Conservation (phyloP, 805 yeast species). For the Yamadazyma insecticola region DNA sequence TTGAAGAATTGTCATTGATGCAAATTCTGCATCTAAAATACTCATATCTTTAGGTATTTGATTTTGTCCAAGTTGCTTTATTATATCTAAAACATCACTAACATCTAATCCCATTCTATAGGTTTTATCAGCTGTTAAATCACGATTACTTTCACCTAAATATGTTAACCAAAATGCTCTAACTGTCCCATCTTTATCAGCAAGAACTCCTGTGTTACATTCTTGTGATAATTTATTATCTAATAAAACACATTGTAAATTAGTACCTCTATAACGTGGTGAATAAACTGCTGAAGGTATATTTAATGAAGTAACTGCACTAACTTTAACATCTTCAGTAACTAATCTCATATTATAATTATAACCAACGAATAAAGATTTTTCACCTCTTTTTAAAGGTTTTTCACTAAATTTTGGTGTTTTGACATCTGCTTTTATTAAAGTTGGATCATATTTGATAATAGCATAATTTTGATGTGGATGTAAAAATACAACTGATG, state of each 20-base stretch:
- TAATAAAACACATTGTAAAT: conserved; percentile 69
- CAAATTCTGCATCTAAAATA: conserved; percentile 77
- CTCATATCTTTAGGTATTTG: conserved; percentile 48
- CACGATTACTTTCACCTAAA: conserved; percentile 66
- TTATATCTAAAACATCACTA: conserved; percentile 54
- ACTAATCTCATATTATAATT: conserved; percentile 66
- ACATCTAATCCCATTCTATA: conserved; percentile 77
- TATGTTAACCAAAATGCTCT: conserved; percentile 84
- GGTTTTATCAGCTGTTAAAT: conserved; percentile 49
- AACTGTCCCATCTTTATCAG: conserved; percentile 72
- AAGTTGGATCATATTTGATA: conserved; percentile 71
- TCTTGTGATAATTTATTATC: conserved; percentile 70
- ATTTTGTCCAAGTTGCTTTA: conserved; percentile 49
- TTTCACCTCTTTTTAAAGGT: conserved; percentile 71
- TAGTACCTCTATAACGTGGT: conserved; percentile 84
- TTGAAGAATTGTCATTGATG: conserved; percentile 59
- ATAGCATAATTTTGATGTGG: conserved; percentile 86
- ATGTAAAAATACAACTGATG: conserved; percentile 74
- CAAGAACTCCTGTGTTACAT: conserved; percentile 75
- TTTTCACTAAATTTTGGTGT: conserved; percentile 58
- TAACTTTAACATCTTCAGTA: conserved; percentile 68
- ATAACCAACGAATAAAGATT: conserved; percentile 74
- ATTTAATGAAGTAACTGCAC: conserved; percentile 70
- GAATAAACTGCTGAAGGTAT: conserved; percentile 63
- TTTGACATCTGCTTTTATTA: conserved; percentile 65